A percentile compares a stretch with the other conserved stretches of the same genome.
Evolutionary conservation across 1,284 basidiomycete species (phyloP).

Genomic region (Lignosus rhinocerotis): DNA sequence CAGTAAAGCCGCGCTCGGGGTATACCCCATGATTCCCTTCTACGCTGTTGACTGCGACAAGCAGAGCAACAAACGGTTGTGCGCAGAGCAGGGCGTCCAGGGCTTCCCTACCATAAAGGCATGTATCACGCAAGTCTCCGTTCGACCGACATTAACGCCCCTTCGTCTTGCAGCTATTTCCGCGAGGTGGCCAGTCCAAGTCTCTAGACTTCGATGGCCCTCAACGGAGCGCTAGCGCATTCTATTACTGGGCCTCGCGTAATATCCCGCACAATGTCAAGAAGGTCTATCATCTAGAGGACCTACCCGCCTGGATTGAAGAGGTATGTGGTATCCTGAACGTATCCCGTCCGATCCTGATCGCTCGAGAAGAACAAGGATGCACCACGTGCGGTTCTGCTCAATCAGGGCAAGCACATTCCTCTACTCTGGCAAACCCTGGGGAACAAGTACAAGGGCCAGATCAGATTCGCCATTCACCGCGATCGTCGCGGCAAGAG

Average conservation of each 20-base stretch:
- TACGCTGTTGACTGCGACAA: slow-evolving; percentile 93
- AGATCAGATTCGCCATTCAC: slow-evolving; percentile 68
- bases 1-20: slow-evolving; percentile 75
- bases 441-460: slow-evolving; percentile 69
- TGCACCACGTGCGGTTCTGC: slow-evolving; percentile 69
- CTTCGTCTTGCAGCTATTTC: slow-evolving; percentile 58
- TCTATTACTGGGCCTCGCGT: slow-evolving; percentile 78
- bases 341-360: background rate
- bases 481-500: slow-evolving; percentile 66
- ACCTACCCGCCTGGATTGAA: slow-evolving; percentile 62
- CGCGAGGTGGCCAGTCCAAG: slow-evolving; percentile 64
- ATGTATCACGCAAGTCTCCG: slow-evolving; percentile 15
- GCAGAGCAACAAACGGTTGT: slow-evolving; percentile 79
- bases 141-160: background rate
- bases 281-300: slow-evolving; percentile 62
- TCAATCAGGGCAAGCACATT: slow-evolving; percentile 75
- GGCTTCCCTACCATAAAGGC: slow-evolving; percentile 94
- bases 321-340: slow-evolving; percentile 44
- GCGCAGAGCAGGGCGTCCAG: slow-evolving; percentile 83
- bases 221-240: slow-evolving; percentile 71
- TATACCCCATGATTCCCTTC: slow-evolving; percentile 83
- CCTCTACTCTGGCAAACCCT: slow-evolving; percentile 87
- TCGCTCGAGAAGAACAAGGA: slow-evolving; percentile 43
- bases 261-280: slow-evolving; percentile 71
- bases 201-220: slow-evolving; percentile 71